A percentile compares a stretch with the other conserved stretches of the same genome.
These are phyloP conservation scores for Lecanicillium sp. DNA, from an alignment of 2,329 filamentous ascomycete species.

Conservation along the genomic window DNA sequence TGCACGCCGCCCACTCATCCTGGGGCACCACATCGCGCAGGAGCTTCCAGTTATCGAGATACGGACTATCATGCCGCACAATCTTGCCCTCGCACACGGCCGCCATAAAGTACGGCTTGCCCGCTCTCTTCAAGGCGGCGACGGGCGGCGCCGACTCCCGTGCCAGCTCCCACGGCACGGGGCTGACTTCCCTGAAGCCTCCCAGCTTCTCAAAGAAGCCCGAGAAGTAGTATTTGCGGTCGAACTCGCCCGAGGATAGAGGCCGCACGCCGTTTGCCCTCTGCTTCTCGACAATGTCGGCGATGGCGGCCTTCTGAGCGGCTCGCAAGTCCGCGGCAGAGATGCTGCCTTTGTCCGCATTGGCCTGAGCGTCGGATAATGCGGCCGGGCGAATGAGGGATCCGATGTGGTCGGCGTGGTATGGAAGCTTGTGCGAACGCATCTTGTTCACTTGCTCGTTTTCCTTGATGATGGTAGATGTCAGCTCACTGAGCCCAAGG, in stretches of 20 bases:
- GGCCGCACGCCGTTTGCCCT: constrained; percentile 55
- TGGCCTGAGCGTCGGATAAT: constrained; percentile 47
- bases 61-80: constrained; percentile 33
- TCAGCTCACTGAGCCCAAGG: background rate
- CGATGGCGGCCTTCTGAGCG: constrained; percentile 57
- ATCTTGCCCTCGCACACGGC: constrained; percentile 38
- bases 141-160: constrained; percentile 34
- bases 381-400: constrained; percentile 61
- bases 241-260: constrained; percentile 65
- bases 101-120: constrained; percentile 33
- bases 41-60: constrained; percentile 38
- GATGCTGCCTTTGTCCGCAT: constrained; percentile 44
- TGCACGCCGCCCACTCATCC: constrained; percentile 56
- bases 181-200: constrained; percentile 33
- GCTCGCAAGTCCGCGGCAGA: constrained; percentile 39
- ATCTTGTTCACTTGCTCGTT: constrained; percentile 7
- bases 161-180: constrained; percentile 33
- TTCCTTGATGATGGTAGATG: constrained; percentile 1
- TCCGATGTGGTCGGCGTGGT: constrained; percentile 67
- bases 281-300: constrained; percentile 60
- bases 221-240: constrained; percentile 43
- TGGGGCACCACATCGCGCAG: constrained; percentile 41
- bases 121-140: constrained; percentile 32
- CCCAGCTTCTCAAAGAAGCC: constrained; percentile 43
- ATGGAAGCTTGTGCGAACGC: constrained; percentile 38